Conservation (phyloP, 352 stramenopile species). For the Globisporangium acanthophoron region DNA sequence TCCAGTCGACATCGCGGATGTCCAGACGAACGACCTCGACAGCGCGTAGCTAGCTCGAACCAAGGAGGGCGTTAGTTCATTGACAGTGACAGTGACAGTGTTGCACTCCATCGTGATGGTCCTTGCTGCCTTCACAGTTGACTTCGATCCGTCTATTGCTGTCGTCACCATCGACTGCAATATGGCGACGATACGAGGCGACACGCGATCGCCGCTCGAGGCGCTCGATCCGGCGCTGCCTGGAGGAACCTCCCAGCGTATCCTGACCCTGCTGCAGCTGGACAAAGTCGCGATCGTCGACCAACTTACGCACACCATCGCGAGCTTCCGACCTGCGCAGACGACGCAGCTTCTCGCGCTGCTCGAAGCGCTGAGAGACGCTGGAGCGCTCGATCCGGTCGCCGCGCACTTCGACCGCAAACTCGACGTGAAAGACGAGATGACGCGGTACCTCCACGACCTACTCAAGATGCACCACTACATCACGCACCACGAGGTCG, state of each 20-base stretch:
- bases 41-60: slow-evolving; percentile 6
- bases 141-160: too few relatives aligned
- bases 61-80: background rate
- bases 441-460: slow-evolving; percentile 53
- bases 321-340: slow-evolving; percentile 39
- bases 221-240: background rate
- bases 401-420: slow-evolving; percentile 45
- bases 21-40: slow-evolving; percentile 2
- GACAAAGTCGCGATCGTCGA: slow-evolving; percentile 24
- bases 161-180: too few relatives aligned
- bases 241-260: slow-evolving; percentile 5
- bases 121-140: too few relatives aligned
- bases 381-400: slow-evolving; percentile 3
- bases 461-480: slow-evolving; percentile 55
- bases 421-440: slow-evolving; percentile 51
- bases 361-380: slow-evolving; percentile 19
- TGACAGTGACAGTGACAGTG: too few relatives aligned
- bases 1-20: slow-evolving; percentile 4
- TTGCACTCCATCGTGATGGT: too few relatives aligned
- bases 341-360: slow-evolving; percentile 27
- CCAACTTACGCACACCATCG: slow-evolving; percentile 30
- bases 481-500: slow-evolving; percentile 31
- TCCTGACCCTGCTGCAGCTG: slow-evolving; percentile 40
- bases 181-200: background rate
- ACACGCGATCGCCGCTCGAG: background rate